Evolutionary conservation across 176 grass and related monocot species (phyloP).

Genomic region (Urochloa ruziziensis): DNA sequence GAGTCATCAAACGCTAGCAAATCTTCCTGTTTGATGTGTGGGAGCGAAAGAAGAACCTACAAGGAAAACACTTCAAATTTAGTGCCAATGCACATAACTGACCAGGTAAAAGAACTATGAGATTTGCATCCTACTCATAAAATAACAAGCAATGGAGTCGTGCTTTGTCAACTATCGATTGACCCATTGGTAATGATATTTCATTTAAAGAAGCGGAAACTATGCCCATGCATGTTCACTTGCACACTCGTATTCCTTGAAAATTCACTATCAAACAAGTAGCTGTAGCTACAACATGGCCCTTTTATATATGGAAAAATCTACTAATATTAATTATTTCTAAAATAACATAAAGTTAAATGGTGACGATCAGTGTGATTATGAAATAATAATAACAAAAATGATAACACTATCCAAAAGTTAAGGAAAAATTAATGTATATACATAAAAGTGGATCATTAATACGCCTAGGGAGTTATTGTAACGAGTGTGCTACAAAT

Average conservation of each 20-base stretch:
- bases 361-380: no score
- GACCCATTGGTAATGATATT: not conserved
- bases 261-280: not conserved
- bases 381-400: not conserved
- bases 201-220: not conserved
- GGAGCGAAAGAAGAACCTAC: constrained; percentile 81
- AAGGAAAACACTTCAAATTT: constrained; percentile 26
- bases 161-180: not conserved
- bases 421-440: not conserved
- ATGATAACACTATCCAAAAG: constrained; percentile 15
- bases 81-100: constrained; percentile 6
- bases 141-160: not conserved
- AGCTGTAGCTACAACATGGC: not conserved
- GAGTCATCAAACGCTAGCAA: constrained; percentile 85
- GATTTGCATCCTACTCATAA: not conserved
- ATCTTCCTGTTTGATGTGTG: constrained; percentile 72
- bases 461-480: not conserved
- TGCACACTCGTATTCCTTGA: not conserved
- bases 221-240: not conserved
- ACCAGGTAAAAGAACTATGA: not conserved
- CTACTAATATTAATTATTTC: not conserved
- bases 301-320: not conserved
- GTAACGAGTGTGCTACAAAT: not conserved
- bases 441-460: not conserved
- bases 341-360: not conserved